Percentiles rank a stretch among this genome's conserved stretches.
phyloP scores from a whole-genome alignment of 805 yeast genomes.

The Wickerhamiella occidentalis region DNA sequence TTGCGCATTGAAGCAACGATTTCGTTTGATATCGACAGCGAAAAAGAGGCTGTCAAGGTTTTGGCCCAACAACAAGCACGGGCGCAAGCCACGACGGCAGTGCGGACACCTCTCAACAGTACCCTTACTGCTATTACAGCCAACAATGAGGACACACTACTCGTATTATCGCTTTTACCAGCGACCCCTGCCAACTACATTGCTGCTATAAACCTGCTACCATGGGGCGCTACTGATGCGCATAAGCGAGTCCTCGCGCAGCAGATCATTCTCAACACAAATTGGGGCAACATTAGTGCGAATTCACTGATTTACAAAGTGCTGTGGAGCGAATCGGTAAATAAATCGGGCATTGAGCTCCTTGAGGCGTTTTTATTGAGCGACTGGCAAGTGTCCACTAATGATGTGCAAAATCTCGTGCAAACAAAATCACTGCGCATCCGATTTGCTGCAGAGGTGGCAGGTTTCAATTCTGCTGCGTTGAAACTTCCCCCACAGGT shows the following conservation, averaged over 20 bases:
- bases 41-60: not conserved
- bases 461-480: not conserved
- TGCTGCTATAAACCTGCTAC: slow-evolving; percentile 2
- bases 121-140: not conserved
- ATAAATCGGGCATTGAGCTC: not conserved
- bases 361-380: slow-evolving; percentile 1
- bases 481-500: not conserved
- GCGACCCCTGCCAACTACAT: not conserved
- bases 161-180: not conserved
- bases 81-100: not conserved
- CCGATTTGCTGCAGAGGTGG: not conserved
- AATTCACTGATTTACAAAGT: not conserved
- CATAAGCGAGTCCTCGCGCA: slow-evolving; percentile 5
- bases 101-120: not conserved
- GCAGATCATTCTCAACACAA: not conserved
- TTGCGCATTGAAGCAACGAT: not conserved
- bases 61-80: not conserved
- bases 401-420: slow-evolving; percentile 1
- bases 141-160: not conserved
- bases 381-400: slow-evolving; percentile 1
- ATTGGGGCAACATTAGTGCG: not conserved
- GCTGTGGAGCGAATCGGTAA: not conserved
- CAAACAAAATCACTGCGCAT: not conserved
- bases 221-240: not conserved
- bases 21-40: not conserved